phyloP scores from a whole-genome alignment of 306 rosid species.

The Castanea crenata region DNA sequence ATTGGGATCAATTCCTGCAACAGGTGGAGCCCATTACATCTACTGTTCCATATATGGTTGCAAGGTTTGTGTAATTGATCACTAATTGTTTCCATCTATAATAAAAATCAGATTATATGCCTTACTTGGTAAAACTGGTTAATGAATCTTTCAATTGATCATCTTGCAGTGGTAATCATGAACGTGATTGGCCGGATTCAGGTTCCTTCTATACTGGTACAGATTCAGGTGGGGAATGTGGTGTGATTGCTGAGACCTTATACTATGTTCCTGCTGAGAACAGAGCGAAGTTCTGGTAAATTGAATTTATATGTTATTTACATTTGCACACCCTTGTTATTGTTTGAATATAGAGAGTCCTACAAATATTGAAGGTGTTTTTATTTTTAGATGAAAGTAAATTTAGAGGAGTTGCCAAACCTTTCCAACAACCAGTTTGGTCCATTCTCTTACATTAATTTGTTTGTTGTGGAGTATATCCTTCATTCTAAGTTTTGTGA shows the following conservation, averaged over 20 bases:
- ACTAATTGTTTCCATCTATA: constrained; percentile 7
- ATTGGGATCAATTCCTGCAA: constrained; percentile 95
- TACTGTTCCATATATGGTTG: constrained; percentile 78
- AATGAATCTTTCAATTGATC: constrained; percentile 20
- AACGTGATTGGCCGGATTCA: constrained; percentile 79
- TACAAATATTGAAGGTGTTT: too few species aligned
- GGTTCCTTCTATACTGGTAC: constrained; percentile 62
- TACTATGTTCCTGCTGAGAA: constrained; percentile 87
- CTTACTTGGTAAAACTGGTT: neutral
- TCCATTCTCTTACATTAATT: too few species aligned
- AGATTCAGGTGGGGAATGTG: constrained; percentile 97
- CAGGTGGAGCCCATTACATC: constrained; percentile 95
- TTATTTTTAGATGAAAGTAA: too few species aligned
- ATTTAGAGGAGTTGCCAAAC: too few species aligned
- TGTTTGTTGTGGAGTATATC: too few species aligned
- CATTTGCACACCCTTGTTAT: too few species aligned
- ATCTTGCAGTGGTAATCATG: constrained; percentile 84
- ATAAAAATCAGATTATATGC: neutral
- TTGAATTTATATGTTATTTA: too few species aligned
- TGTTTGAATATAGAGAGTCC: too few species aligned
- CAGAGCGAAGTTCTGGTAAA: constrained; percentile 86
- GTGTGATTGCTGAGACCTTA: constrained; percentile 86
- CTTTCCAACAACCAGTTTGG: too few species aligned
- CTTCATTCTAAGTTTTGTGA: neutral
- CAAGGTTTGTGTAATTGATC: constrained; percentile 55